Percentiles rank a stretch among this genome's conserved stretches.
These are phyloP conservation scores for Zymoseptoria brevis DNA, from an alignment of 2,329 filamentous ascomycete species.

Conservation along the genomic window DNA sequence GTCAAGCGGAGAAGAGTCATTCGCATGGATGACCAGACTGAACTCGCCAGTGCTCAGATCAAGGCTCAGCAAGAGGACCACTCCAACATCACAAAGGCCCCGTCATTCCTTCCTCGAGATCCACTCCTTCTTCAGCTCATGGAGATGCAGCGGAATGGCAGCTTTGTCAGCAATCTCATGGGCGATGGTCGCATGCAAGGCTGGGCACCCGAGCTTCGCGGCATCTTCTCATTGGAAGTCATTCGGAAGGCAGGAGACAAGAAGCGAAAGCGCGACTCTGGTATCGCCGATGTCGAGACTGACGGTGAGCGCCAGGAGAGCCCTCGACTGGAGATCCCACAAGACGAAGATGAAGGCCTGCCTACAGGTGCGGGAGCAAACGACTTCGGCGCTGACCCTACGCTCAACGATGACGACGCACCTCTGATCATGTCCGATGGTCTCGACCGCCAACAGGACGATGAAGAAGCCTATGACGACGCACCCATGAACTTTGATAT, in stretches of 20 bases:
- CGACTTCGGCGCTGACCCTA: slow-evolving; percentile 23
- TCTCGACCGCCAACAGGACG: slow-evolving; percentile 14
- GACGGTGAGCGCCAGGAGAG: slow-evolving; percentile 30
- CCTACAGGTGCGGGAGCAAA: slow-evolving; percentile 25
- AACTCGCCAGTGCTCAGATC: slow-evolving; percentile 68
- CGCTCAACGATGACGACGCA: slow-evolving; percentile 2
- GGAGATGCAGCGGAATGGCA: slow-evolving; percentile 84
- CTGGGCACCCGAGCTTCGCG: slow-evolving; percentile 88
- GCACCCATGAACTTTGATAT: slow-evolving; percentile 55
- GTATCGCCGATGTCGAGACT: slow-evolving; percentile 64
- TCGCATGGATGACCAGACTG: slow-evolving; percentile 70
- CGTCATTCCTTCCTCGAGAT: slow-evolving; percentile 77
- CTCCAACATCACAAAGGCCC: slow-evolving; percentile 74
- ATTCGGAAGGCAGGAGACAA: slow-evolving; percentile 69
- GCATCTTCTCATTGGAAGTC: slow-evolving; percentile 81
- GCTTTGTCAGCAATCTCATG: slow-evolving; percentile 81
- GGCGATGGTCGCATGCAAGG: slow-evolving; percentile 63
- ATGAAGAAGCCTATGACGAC: slow-evolving; percentile 20
- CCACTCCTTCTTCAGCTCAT: slow-evolving; percentile 79
- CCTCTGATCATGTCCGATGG: slow-evolving; percentile 18
- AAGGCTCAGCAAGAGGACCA: slow-evolving; percentile 80
- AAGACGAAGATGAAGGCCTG: slow-evolving; percentile 26
- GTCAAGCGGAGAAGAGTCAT: slow-evolving; percentile 75
- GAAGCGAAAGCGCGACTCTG: slow-evolving; percentile 90
- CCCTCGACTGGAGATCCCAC: slow-evolving; percentile 25